These are phyloP conservation scores for Chlamydomonas reinhardtii DNA, from an alignment of 163 green algal genomes.

Conservation along the genomic window DNA sequence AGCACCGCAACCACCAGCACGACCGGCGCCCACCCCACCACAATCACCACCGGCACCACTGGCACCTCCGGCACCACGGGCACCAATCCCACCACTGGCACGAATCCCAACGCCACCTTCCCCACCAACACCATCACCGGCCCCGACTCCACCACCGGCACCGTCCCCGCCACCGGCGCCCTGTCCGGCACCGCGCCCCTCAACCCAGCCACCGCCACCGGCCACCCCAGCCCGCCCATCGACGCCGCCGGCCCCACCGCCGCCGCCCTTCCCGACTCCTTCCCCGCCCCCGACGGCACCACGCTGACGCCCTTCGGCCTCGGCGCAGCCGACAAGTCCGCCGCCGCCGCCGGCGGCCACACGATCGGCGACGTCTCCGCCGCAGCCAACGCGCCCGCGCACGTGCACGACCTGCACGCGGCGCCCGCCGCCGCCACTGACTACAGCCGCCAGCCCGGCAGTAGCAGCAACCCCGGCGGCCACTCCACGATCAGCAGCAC, in stretches of 20 bases:
- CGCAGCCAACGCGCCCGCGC: conserved; percentile 29
- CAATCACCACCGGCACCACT: background rate
- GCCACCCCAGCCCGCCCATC: background rate
- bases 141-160: background rate
- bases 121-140: background rate
- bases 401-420: conserved; percentile 1
- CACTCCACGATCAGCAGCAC: background rate
- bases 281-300: background rate
- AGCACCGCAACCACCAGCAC: background rate
- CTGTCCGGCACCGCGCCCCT: background rate
- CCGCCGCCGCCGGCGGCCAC: background rate
- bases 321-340: background rate
- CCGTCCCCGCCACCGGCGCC: background rate
- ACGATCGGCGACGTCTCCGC: conserved; percentile 23
- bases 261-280: background rate
- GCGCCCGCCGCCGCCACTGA: conserved; percentile 8
- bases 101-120: background rate
- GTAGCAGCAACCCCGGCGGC: background rate
- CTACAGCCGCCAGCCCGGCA: background rate
- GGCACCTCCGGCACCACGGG: background rate
- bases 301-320: background rate
- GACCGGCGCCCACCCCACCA: background rate
- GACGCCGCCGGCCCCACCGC: background rate
- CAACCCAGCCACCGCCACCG: background rate
- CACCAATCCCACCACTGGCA: background rate